Percentiles rank a stretch among this genome's conserved stretches.
Conservation (phyloP, 768 basidiomycete genomes). For the Bullera alba region DNA sequence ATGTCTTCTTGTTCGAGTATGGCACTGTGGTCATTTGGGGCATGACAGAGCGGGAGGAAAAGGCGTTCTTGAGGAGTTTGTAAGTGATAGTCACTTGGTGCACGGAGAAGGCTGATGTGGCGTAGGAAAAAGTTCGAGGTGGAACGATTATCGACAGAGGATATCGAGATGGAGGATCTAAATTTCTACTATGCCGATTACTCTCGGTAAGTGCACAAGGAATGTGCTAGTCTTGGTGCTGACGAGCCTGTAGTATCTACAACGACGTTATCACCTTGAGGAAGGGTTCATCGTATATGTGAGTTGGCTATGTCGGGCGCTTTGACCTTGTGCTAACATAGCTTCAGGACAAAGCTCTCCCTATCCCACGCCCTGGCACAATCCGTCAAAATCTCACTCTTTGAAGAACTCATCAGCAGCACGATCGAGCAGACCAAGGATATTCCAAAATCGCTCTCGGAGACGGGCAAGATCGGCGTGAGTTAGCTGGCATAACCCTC, state of each 20-base stretch:
- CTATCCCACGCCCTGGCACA: slow-evolving; percentile 90
- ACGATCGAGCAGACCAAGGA: slow-evolving; percentile 96
- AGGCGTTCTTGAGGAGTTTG: slow-evolving; percentile 82
- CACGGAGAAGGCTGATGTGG: not conserved
- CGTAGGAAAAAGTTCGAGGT: slow-evolving; percentile 89
- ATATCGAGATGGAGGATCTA: slow-evolving; percentile 91
- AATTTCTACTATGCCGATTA: slow-evolving; percentile 97
- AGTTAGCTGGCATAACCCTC: slow-evolving; percentile 31
- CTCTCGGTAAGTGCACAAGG: slow-evolving; percentile 61
- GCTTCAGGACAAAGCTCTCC: slow-evolving; percentile 81
- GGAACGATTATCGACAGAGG: slow-evolving; percentile 75
- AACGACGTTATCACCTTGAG: slow-evolving; percentile 92
- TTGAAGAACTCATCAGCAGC: slow-evolving; percentile 82
- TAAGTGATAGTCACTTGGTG: slow-evolving; percentile 49
- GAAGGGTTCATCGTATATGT: slow-evolving; percentile 94
- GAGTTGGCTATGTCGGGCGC: slow-evolving; percentile 38
- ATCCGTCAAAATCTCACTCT: slow-evolving; percentile 95
- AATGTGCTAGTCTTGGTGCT: slow-evolving; percentile 5
- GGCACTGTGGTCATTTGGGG: slow-evolving; percentile 97
- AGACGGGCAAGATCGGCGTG: slow-evolving; percentile 83
- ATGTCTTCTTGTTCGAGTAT: slow-evolving; percentile 89
- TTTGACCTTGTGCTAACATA: slow-evolving; percentile 4
- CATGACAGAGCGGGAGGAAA: slow-evolving; percentile 89
- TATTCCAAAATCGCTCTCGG: slow-evolving; percentile 84
- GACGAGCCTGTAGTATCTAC: slow-evolving; percentile 60